Evolutionary conservation across 768 basidiomycete species (phyloP).

Genomic region (Lanmaoa pseudosensibilis): DNA sequence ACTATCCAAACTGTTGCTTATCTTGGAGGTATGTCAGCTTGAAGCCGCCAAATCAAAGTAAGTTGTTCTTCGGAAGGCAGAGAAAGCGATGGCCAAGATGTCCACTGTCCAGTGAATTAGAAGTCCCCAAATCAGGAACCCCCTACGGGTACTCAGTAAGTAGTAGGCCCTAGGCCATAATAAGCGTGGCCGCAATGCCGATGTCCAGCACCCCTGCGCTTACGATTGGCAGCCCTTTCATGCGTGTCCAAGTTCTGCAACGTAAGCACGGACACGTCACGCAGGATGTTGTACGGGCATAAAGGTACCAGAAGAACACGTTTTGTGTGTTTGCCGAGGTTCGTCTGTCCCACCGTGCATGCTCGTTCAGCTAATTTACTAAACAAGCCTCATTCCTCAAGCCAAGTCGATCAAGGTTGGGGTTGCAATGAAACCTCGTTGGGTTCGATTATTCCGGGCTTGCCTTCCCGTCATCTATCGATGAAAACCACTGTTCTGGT

Average conservation of each 20-base stretch:
- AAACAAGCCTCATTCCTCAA: not conserved
- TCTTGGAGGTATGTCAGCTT: not conserved
- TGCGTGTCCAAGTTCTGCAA: not conserved
- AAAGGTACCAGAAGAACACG: not conserved
- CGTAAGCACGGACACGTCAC: too few species aligned
- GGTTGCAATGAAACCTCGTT: not conserved
- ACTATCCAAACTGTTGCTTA: not conserved
- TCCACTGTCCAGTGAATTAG: not conserved
- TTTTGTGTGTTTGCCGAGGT: not conserved
- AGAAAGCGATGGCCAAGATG: not conserved
- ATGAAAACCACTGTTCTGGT: not conserved
- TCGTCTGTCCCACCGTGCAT: not conserved
- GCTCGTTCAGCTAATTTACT: not conserved
- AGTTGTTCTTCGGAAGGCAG: not conserved
- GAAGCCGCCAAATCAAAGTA: not conserved
- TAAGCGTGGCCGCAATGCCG: not conserved
- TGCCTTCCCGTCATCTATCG: not conserved
- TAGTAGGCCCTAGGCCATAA: not conserved
- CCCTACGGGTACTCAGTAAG: not conserved
- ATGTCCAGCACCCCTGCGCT: not conserved
- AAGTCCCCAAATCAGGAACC: not conserved
- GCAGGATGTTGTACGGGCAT: not conserved
- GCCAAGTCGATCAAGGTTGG: not conserved
- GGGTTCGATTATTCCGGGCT: not conserved
- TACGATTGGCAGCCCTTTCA: not conserved